These are phyloP conservation scores for Neoascochyta sp. DNA, from an alignment of 2,329 filamentous ascomycete species.

Conservation along the genomic window DNA sequence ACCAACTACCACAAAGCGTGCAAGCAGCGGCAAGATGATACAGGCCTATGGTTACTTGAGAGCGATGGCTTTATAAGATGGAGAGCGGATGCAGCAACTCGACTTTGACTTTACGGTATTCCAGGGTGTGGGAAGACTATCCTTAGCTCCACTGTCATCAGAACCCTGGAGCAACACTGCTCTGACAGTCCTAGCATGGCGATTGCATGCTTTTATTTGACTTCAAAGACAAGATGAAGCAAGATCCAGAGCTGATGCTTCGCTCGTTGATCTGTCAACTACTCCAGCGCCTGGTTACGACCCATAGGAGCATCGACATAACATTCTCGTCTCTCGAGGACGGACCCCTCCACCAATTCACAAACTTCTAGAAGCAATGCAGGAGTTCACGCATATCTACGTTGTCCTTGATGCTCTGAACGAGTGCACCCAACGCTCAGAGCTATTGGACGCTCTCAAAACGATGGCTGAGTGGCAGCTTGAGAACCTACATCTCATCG, in stretches of 20 bases:
- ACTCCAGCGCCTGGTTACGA: constrained; percentile 11
- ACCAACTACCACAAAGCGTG: constrained; percentile 33
- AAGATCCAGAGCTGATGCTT: constrained; percentile 33
- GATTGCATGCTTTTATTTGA: constrained; percentile 27
- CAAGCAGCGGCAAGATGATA: constrained; percentile 27
- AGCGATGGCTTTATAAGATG: constrained; percentile 24
- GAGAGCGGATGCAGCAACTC: constrained; percentile 27
- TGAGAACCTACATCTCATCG: constrained; percentile 20
- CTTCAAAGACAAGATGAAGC: constrained; percentile 41
- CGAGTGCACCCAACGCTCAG: constrained; percentile 19
- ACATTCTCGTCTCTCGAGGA: constrained; percentile 24
- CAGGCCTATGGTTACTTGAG: constrained; percentile 39
- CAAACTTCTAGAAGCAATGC: constrained; percentile 22
- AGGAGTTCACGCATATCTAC: constrained; percentile 16
- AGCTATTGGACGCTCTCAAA: constrained; percentile 21
- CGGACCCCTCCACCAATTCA: constrained; percentile 17
- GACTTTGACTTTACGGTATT: constrained; percentile 42
- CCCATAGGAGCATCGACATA: constrained; percentile 16
- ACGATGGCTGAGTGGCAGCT: constrained; percentile 18
- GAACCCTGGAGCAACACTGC: constrained; percentile 21
- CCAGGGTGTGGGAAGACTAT: constrained; percentile 45
- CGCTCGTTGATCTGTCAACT: constrained; percentile 41
- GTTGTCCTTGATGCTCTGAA: constrained; percentile 29
- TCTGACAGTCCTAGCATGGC: constrained; percentile 6
- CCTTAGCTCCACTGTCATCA: constrained; percentile 39